These are phyloP conservation scores for Penicillium frequentans DNA, from an alignment of 2,329 filamentous ascomycete species.

Conservation along the genomic window DNA sequence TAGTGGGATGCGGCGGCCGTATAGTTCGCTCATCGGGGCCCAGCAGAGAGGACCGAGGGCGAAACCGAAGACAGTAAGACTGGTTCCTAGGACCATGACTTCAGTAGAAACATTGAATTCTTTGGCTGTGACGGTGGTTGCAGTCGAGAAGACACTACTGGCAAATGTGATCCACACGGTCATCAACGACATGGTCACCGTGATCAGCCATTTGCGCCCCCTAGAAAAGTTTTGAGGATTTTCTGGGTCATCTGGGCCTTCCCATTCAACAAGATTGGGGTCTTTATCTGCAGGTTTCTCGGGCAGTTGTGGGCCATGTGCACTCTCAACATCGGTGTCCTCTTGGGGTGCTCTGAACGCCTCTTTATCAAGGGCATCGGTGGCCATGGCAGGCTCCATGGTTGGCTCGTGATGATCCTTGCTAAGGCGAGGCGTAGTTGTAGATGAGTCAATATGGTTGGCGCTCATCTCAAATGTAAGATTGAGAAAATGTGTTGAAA, in stretches of 20 bases:
- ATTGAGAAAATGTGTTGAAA: neutral
- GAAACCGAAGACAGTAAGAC: constrained; percentile 50
- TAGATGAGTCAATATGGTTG: constrained; percentile 14
- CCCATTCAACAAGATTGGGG: constrained; percentile 32
- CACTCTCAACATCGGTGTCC: constrained; percentile 18
- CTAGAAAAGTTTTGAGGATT: constrained; percentile 30
- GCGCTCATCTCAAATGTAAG: neutral
- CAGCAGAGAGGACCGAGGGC: constrained; percentile 42
- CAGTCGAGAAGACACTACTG: constrained; percentile 48
- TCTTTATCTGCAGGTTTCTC: constrained; percentile 22
- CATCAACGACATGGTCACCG: constrained; percentile 42
- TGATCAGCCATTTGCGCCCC: constrained; percentile 43
- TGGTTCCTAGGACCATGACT: constrained; percentile 52
- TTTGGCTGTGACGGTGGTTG: constrained; percentile 40
- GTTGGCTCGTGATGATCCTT: constrained; percentile 11
- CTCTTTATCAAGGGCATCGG: constrained; percentile 5
- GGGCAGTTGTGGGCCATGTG: neutral
- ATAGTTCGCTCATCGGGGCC: constrained; percentile 47
- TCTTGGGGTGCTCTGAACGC: neutral
- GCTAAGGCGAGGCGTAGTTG: constrained; percentile 20
- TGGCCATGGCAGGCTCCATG: neutral
- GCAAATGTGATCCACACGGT: constrained; percentile 52
- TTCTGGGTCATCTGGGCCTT: constrained; percentile 30
- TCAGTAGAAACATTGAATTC: constrained; percentile 49
- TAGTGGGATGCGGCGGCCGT: constrained; percentile 50